Evolutionary conservation across 352 stramenopile genomes (phyloP).

Genomic region (Globisporangium takayamanum): DNA sequence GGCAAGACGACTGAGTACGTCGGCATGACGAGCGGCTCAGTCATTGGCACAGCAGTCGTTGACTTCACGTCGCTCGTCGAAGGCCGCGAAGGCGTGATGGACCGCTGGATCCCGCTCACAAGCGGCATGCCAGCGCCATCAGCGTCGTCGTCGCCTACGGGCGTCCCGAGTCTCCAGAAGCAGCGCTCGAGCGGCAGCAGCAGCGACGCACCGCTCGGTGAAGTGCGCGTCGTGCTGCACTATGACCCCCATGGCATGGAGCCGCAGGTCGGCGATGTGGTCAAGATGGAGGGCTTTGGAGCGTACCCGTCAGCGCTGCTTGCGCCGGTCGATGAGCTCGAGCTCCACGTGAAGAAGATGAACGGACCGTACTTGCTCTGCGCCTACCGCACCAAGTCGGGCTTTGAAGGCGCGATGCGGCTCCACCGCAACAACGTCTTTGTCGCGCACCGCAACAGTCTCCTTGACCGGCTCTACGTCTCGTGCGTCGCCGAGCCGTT

Average conservation of each 20-base stretch:
- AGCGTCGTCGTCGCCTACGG: no score
- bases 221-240: conserved; percentile 72
- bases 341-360: conserved; percentile 77
- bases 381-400: conserved; percentile 55
- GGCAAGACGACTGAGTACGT: conserved; percentile 74
- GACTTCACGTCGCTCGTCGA: conserved; percentile 70
- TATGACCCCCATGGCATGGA: conserved; percentile 80
- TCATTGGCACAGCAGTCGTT: conserved; percentile 62
- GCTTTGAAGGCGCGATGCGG: conserved; percentile 52
- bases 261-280: conserved; percentile 55
- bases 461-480: conserved; percentile 68
- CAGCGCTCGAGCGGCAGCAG: conserved; percentile 22
- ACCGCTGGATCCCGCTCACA: conserved; percentile 70
- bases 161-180: conserved; percentile 7
- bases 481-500: conserved; percentile 57
- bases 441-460: conserved; percentile 61
- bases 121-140: conserved; percentile 18
- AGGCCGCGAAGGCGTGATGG: conserved; percentile 73
- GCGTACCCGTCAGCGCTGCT: conserved; percentile 64
- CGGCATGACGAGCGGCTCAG: conserved; percentile 65
- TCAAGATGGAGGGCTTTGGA: conserved; percentile 76
- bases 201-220: conserved; percentile 49
- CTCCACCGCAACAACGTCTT: conserved; percentile 79
- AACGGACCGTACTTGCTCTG: conserved; percentile 76
- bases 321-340: conserved; percentile 53